A percentile compares a stretch with the other conserved stretches of the same genome.
Conservation (phyloP, 2,329 filamentous ascomycete species). For the Didymella glomerata region DNA sequence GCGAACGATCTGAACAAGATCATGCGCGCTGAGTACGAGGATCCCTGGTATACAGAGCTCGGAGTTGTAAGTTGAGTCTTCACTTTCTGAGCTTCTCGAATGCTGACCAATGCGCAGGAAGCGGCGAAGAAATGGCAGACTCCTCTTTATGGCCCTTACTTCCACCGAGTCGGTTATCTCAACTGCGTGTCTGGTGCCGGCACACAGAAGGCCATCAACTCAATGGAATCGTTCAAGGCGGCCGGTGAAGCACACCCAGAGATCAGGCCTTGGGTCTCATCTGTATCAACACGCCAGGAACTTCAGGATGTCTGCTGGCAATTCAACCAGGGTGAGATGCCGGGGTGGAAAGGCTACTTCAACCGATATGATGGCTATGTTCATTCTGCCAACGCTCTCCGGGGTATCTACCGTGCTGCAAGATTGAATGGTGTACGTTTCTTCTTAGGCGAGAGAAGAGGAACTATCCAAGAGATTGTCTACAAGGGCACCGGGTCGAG, state of each 20-base stretch:
- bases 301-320: constrained; percentile 59
- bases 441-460: constrained; percentile 53
- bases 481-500: constrained; percentile 44
- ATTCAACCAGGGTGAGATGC: constrained; percentile 54
- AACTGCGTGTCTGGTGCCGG: constrained; percentile 60
- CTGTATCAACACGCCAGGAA: constrained; percentile 40
- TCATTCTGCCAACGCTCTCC: constrained; percentile 62
- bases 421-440: constrained; percentile 56
- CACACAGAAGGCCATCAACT: constrained; percentile 59
- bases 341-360: constrained; percentile 66
- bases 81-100: not conserved
- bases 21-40: constrained; percentile 66
- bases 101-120: constrained; percentile 45
- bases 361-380: constrained; percentile 67
- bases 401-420: constrained; percentile 56
- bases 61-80: constrained; percentile 54
- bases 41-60: constrained; percentile 64
- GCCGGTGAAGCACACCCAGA: constrained; percentile 54
- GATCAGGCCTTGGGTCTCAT: constrained; percentile 53
- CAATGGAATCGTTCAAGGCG: constrained; percentile 53
- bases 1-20: constrained; percentile 71
- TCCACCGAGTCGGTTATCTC: constrained; percentile 61
- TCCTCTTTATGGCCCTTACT: constrained; percentile 63
- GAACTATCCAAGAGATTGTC: constrained; percentile 52
- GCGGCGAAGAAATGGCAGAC: constrained; percentile 64